Base-by-base conservation (phyloP, 345 rosid species). In the Linum lewisii region DNA sequence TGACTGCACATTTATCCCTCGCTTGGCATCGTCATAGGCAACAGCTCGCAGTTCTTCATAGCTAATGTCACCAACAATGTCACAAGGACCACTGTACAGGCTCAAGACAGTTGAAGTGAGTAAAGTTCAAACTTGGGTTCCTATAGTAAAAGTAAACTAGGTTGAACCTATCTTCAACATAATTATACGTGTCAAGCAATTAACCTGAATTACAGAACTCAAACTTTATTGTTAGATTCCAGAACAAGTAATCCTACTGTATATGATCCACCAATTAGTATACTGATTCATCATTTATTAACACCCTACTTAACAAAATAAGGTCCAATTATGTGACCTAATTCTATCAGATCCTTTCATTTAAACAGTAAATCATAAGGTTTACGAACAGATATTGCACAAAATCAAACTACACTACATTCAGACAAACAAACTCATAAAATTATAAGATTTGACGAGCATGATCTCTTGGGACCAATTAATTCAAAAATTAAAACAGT, bases 21-120 rank as follows among this genome's bases (percentile, higher is more conserved):
- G 69, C 74, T 80, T 84, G 50, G 85, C 83, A 61, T 85, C 97
- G 63, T 87, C 95, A 63, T 87, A 93, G 32, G 97, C 91, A 52
- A 73, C 76, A 11, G 86, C 85, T 54, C 82, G 78, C 76, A 89
- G 63, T 79, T 93, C 99, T 75, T 89, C 99, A 60, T 66, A 79
- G 79, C 90, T 83, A 66, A 82, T 63, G 73, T 87, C 97, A 19
- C 91, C 94, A 34, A 54, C 54, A 45, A 93, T 69, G 51, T 93
- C 97, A 69, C 95, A 88, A 10, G 84, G 84, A 63, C 64, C 72
- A 66, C 95, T 93, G 79, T 60, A 63, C 53, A 60, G 45, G 45
- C 10, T 6, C 45, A 15, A 9, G 11, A 38, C 3, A 9, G 13
- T 38, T 38, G 32, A 26, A 26, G 32, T 26, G 32, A 26, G 32